phyloP scores from a whole-genome alignment of 169 alveolate species.

The Theileria parva region DNA sequence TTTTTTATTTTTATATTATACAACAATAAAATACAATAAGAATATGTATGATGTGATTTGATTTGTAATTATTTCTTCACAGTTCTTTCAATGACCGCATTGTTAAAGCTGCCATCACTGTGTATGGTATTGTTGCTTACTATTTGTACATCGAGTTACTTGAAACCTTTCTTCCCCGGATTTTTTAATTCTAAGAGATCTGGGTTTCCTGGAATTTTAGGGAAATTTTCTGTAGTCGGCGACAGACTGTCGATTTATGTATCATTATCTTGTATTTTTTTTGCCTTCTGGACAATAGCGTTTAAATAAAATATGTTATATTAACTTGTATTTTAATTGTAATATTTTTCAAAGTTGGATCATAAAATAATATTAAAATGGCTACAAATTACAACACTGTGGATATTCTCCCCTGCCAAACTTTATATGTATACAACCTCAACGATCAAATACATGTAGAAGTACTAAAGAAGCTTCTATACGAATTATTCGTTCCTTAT shows the following conservation, averaged over 20 bases:
- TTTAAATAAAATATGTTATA: slow-evolving; percentile 71
- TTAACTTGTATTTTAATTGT: not conserved
- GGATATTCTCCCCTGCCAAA: slow-evolving; percentile 82
- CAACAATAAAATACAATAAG: not conserved
- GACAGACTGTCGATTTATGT: slow-evolving; percentile 94
- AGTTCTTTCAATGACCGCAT: slow-evolving; percentile 87
- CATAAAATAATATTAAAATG: slow-evolving; percentile 6
- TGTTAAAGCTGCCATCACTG: slow-evolving; percentile 91
- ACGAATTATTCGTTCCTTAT: slow-evolving; percentile 78
- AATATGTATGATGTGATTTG: not conserved
- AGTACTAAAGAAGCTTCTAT: slow-evolving; percentile 74
- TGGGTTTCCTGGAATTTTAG: slow-evolving; percentile 92
- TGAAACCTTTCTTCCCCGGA: slow-evolving; percentile 87
- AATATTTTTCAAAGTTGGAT: not conserved
- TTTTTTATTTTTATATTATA: not conserved
- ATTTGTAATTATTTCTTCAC: not conserved
- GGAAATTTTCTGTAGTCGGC: slow-evolving; percentile 94
- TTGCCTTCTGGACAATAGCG: slow-evolving; percentile 86
- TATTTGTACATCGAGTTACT: slow-evolving; percentile 92
- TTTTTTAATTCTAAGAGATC: slow-evolving; percentile 81
- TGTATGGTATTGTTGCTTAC: slow-evolving; percentile 84
- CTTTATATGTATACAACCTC: slow-evolving; percentile 79
- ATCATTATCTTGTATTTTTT: slow-evolving; percentile 82
- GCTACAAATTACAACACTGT: slow-evolving; percentile 31
- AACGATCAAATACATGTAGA: slow-evolving; percentile 74